Conservation (phyloP, 441 rosid species). For the Brassica hybrid region DNA sequence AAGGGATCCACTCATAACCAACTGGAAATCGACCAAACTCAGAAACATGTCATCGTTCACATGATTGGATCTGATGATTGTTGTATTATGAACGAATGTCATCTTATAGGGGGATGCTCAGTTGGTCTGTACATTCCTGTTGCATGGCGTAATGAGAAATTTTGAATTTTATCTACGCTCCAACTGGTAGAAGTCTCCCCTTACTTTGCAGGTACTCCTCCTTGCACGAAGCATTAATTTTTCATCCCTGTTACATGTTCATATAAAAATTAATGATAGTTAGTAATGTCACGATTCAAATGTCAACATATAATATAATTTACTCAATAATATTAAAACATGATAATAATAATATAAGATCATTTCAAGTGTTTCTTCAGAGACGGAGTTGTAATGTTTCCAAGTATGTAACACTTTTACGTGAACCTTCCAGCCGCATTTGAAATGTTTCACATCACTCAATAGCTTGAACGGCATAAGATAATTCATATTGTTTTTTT, state of each 20-base stretch:
- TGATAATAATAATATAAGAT: too few relatives aligned
- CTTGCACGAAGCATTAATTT: neutral
- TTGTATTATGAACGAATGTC: neutral
- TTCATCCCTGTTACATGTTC: too few relatives aligned
- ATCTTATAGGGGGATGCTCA: neutral
- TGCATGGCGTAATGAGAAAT: neutral
- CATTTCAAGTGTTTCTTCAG: neutral
- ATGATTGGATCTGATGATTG: neutral
- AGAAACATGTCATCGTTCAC: neutral
- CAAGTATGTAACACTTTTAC: too few relatives aligned
- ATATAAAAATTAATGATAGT: too few relatives aligned
- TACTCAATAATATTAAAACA: too few relatives aligned
- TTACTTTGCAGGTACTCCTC: neutral
- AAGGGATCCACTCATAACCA: too few relatives aligned
- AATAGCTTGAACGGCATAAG: neutral
- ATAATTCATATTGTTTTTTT: neutral
- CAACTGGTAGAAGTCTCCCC: neutral
- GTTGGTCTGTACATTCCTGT: neutral
- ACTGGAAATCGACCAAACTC: neutral
- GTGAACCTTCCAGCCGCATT: too few relatives aligned
- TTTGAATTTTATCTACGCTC: neutral
- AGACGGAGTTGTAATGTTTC: neutral
- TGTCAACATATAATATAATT: too few relatives aligned
- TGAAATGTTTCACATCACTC: neutral
- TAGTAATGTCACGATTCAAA: too few relatives aligned